Evolutionary conservation across 768 basidiomycete genomes (phyloP), one percentile per base, ranked within the genome.

Genomic region (Leccinum boreale): DNA sequence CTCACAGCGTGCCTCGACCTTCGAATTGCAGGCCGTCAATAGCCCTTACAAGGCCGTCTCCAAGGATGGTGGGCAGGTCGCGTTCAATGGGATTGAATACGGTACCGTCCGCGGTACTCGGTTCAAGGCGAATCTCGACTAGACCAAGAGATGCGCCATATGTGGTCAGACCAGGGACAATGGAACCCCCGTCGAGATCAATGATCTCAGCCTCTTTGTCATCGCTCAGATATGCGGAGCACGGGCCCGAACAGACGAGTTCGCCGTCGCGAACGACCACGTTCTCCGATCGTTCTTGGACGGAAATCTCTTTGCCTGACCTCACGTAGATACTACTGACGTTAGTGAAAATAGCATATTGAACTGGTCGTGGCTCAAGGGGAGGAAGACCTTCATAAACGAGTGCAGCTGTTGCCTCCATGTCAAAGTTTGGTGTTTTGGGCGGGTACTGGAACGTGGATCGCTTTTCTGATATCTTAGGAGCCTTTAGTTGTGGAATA

Each of bases 371-470:
- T 0, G 83, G 78, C 9, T 71, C 68, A 11, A 95, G 76, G 14
- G 91, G 89, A 5, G 90, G 89, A 53, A 94, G 79, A 21, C 92
- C 92, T 28, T 92, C 85, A 58, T 84, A 84, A 36, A 78, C 60
- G 39, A 92, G 64, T 1, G 86, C 82, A 31, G 83, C 79, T 31
- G 74, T 71, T 4, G 85, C 84, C 63, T 92, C 91, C 49, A 80
- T 75, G 64, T 86, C 83, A 62, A 87, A 94, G 63, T 89, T 78
- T 0, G 91, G 90, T 2, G 85, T 83, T 44, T 71, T 74, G 0
- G 90, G 89, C 6, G 70, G 51, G 7, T 65, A 63, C 60, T 83
- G 81, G 66, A 75, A 81, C 15, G 67, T 57, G 8, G 61, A 55
- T 2, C 81, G 79, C 60, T 75, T 70, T 4, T 67, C 69, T 1